phyloP scores from a whole-genome alignment of 1,284 basidiomycete species.

The Athelia psychrophila region DNA sequence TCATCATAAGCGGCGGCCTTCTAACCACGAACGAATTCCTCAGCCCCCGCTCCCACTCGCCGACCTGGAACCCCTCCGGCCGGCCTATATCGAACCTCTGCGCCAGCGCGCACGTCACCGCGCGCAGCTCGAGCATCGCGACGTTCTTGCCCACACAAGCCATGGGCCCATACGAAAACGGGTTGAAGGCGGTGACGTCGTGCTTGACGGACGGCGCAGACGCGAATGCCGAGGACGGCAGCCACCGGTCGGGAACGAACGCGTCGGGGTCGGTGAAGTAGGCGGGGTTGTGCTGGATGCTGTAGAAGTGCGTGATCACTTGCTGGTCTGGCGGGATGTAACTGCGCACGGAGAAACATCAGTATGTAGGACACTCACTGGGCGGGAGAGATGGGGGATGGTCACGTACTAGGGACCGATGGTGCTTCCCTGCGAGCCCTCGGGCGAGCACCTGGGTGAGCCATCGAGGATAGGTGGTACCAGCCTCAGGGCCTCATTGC shows the following conservation, averaged over 20 bases:
- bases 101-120: constrained; percentile 20
- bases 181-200: constrained; percentile 28
- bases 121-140: constrained; percentile 31
- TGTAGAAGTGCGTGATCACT: background rate
- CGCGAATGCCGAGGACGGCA: constrained; percentile 21
- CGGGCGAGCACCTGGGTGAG: constrained; percentile 1
- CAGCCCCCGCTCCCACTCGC: background rate
- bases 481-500: constrained; percentile 18
- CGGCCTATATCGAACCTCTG: background rate
- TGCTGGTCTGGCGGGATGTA: background rate
- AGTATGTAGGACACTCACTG: no score
- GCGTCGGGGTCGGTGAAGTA: constrained; percentile 21
- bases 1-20: background rate
- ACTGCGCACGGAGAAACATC: background rate
- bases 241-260: constrained; percentile 37
- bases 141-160: constrained; percentile 33
- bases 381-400: background rate
- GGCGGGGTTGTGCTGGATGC: constrained; percentile 7
- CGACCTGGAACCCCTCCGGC: background rate
- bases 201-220: constrained; percentile 25
- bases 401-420: background rate
- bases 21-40: background rate
- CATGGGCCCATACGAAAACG: constrained; percentile 28
- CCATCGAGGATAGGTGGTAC: constrained; percentile 14
- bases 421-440: background rate